Evolutionary conservation across 2,329 filamentous ascomycete species (phyloP), one percentile per base, ranked within the genome.

Genomic region (Dryadomyces quercus-mongolicae): DNA sequence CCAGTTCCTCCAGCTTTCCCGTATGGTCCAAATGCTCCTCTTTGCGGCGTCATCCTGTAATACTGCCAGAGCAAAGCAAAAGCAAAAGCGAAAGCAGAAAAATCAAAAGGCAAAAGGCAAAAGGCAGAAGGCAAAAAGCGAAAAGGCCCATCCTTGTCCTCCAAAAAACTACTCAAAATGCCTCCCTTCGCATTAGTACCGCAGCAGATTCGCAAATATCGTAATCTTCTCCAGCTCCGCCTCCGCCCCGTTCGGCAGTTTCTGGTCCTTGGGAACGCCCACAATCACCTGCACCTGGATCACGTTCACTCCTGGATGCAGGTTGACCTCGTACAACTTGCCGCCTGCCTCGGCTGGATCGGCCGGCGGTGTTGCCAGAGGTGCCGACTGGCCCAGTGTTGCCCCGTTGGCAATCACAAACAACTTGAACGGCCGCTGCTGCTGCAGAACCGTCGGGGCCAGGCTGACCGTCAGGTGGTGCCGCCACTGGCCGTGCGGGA

Each of bases 211-310:
- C 57, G 85, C 78, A 68, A 86, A 86, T 31, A 93, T 74, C 1
- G 82, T 88, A 55, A 90, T 76, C 61, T 85, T 85, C 71, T 96
- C 90, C 58, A 91, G 72, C 65, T 93, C 88, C 40, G 85, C 78
- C 58, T 84, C 80, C 10, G 81, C 73, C 0, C 79, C 82, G 25
- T 75, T 75, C 0, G 74, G 70, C 42, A 76, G 69, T 57, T 76
- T 80, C 63, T 80, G 73, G 20, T 75, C 78, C 62, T 74, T 79
- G 1, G 78, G 80, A 46, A 88, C 75, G 7, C 84, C 83, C 1
- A 86, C 87, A 59, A 90, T 80, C 55, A 92, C 74, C 62, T 92
- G 86, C 8, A 94, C 76, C 61, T 90, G 85, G 51, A 95, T 78
- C 48, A 84, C 78, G 61, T 93, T 95, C 51, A 89, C 76, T 7